Conservation (phyloP, 106 monocot species). For the Vanilla planifolia region DNA sequence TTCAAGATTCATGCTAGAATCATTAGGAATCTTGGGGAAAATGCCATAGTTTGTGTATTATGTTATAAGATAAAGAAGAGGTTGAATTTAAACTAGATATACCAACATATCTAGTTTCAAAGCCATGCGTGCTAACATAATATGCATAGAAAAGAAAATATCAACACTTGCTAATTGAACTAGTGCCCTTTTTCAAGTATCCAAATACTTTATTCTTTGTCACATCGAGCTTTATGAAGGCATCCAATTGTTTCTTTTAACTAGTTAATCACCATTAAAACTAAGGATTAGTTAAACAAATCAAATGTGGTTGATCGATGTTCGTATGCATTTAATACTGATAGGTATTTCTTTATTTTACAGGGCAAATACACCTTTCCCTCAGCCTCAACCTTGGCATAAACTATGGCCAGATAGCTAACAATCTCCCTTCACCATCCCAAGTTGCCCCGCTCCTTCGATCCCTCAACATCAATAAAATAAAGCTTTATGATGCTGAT, state of each 20-base stretch:
- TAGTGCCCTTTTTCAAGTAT: too few relatives aligned
- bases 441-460: slow-evolving; percentile 41
- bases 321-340: not conserved
- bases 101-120: too few relatives aligned
- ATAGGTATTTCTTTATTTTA: not conserved
- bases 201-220: too few relatives aligned
- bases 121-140: too few relatives aligned
- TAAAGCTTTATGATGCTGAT: slow-evolving; percentile 61
- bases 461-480: slow-evolving; percentile 35
- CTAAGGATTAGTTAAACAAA: too few relatives aligned
- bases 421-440: slow-evolving; percentile 43
- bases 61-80: not conserved
- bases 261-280: too few relatives aligned
- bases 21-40: not conserved
- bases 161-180: too few relatives aligned
- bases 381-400: slow-evolving; percentile 32
- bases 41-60: not conserved
- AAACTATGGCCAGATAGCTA: slow-evolving; percentile 61
- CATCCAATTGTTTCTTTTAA: too few relatives aligned
- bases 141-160: too few relatives aligned
- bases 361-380: not conserved
- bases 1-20: not conserved
- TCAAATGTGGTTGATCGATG: too few relatives aligned
- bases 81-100: not conserved
- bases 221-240: too few relatives aligned